Evolutionary conservation across 148 eudicot genomes (phyloP).

Genomic region (Arctostaphylos glauca): DNA sequence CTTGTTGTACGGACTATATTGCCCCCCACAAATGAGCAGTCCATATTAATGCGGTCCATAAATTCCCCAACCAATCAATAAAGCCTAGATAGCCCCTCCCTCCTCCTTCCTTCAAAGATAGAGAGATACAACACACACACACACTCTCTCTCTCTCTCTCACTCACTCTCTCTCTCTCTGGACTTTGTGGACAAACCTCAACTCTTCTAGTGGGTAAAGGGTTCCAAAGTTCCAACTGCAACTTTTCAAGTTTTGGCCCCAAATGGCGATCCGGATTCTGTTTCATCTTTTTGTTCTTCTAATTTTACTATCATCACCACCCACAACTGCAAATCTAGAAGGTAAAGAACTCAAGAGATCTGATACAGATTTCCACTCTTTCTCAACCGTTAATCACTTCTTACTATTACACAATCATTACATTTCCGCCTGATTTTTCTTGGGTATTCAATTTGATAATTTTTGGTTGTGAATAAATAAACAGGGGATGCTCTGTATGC

Average conservation of each 20-base stretch:
- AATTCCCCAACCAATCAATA: conserved; percentile 7
- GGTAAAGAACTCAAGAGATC: conserved; percentile 18
- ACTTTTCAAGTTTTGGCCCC: not conserved
- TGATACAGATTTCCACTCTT: not conserved
- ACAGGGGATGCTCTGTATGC: conserved; percentile 79
- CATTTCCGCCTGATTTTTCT: too few species aligned
- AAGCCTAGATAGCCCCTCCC: not conserved
- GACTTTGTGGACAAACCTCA: not conserved
- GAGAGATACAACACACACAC: too few species aligned
- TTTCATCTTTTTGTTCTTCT: conserved; percentile 27
- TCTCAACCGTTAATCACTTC: not conserved
- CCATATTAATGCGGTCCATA: conserved; percentile 1
- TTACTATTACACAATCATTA: not conserved
- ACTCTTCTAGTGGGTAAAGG: not conserved
- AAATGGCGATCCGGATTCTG: conserved; percentile 32
- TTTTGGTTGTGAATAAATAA: not conserved
- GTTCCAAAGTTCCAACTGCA: not conserved
- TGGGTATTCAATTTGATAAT: too few species aligned
- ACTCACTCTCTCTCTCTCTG: conserved; percentile 8
- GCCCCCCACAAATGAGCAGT: too few species aligned
- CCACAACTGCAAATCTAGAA: conserved; percentile 43
- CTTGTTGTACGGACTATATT: too few species aligned
- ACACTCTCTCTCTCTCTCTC: not conserved
- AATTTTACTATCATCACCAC: not conserved
- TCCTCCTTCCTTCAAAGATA: not conserved